These are phyloP conservation scores for Sporobolomyces phaffii DNA, from an alignment of 768 basidiomycete genomes.

Conservation along the genomic window DNA sequence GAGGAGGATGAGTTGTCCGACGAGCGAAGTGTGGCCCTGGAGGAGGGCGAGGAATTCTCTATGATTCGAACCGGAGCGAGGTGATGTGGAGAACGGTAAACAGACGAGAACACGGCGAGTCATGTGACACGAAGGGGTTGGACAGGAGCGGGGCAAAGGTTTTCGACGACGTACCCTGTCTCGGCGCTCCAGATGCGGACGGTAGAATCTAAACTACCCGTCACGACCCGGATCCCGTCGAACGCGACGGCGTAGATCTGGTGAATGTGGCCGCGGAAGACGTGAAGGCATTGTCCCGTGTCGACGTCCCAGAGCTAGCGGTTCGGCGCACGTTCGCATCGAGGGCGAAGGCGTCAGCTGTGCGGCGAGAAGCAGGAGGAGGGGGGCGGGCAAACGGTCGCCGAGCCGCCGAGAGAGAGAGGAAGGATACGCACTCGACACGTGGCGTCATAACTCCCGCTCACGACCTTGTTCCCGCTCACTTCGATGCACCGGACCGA, in stretches of 20 bases:
- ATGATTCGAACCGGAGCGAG: no score
- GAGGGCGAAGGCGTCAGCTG: no score
- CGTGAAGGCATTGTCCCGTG: constrained; percentile 76
- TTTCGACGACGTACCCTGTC: constrained; percentile 59
- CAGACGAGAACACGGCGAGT: no score
- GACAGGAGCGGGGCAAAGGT: no score
- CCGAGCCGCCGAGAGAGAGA: no score
- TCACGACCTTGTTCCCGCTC: constrained; percentile 72
- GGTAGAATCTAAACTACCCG: constrained; percentile 87
- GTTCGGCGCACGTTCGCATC: no score
- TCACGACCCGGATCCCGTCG: constrained; percentile 72
- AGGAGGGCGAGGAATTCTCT: constrained; percentile 77
- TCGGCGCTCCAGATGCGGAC: constrained; percentile 83
- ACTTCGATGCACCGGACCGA: constrained; percentile 87
- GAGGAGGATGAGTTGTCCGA: constrained; percentile 75
- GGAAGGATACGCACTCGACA: constrained; percentile 65
- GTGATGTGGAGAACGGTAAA: no score
- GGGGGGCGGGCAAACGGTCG: no score
- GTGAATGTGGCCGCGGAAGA: constrained; percentile 73
- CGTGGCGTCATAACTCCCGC: constrained; percentile 87
- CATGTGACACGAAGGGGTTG: no score
- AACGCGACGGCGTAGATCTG: constrained; percentile 89
- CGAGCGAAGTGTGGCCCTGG: constrained; percentile 84
- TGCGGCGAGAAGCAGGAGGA: no score
- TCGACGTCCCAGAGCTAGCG: constrained; percentile 85